Evolutionary conservation across 192 early-diverging fungal genomes (phyloP), one percentile per base, ranked within the genome.

Genomic region (Backusella macrospora): DNA sequence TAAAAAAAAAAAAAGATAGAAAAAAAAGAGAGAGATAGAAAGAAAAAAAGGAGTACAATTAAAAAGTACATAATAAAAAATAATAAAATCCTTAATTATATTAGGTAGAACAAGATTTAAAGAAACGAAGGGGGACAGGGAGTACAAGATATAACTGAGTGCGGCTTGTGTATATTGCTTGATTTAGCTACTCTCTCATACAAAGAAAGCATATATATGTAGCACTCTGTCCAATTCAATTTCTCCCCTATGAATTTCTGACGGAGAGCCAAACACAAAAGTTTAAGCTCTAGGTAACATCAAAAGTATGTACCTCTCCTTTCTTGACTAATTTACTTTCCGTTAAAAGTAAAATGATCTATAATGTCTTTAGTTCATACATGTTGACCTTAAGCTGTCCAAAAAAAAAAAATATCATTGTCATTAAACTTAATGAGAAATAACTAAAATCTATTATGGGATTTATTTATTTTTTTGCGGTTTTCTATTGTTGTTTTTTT

Each of bases 51-150:
- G 34, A 21, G 64, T 55, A 21, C 23, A 55, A 55, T 26, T 55
- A 55, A 55, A 55, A 55, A 55, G 6, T 21, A 55, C 3, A 55
- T 23, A 49, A 49, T 49, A 18, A 49, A 55, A 55, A 10, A 55
- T 21, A 23, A 55, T 52, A 55, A 10, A 55, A 55, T 23, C 10
- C 10, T 55, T 23, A 55, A 55, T 59, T 59, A 59, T 59, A 23
- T 59, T 59, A 59, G 52, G 52, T 59, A 18, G 21, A 59, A 59
- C 52, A 59, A 59, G 52, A 59, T 59, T 59, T 59, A 59, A 59
- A 59, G 52, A 59, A 59, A 59, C 52, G 52, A 59, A 59, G 0
- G 52, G 52, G 52, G 26, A 59, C n/a, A 59, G 52, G 52, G 52
- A 59, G 52, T 59, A 59, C 52, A 59, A 59, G 52, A 59, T 26